phyloP scores from a whole-genome alignment of 257 asterid species.

The Solanum arcanum region DNA sequence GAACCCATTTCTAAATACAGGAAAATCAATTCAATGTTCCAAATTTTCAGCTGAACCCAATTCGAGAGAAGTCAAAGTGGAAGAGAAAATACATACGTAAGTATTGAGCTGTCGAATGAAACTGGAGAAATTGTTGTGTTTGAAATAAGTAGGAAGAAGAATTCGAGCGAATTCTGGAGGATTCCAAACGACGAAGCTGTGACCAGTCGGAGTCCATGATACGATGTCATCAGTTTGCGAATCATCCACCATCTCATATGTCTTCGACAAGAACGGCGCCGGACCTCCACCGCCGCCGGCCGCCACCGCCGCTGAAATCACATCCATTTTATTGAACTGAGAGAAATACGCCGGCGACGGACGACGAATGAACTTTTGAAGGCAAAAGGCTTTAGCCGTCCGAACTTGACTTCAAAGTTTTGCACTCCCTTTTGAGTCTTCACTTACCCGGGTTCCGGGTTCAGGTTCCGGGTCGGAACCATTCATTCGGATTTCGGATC shows the following conservation, averaged over 20 bases:
- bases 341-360: not conserved
- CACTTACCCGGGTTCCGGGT: not conserved
- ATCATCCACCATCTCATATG: conserved; percentile 93
- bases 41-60: not conserved
- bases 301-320: conserved; percentile 14
- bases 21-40: not conserved
- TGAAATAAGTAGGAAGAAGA: conserved; percentile 76
- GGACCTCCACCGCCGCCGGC: conserved; percentile 61
- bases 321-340: conserved; percentile 25
- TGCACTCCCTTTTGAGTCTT: not conserved
- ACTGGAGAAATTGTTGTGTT: conserved; percentile 88
- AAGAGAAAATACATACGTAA: conserved; percentile 33
- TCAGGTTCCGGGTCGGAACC: not conserved
- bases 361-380: not conserved
- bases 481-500: not conserved
- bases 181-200: conserved; percentile 84
- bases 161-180: conserved; percentile 80
- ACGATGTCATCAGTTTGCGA: conserved; percentile 60
- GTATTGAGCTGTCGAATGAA: conserved; percentile 96
- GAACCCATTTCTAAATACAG: not conserved
- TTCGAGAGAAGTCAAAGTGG: not conserved
- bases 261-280: conserved; percentile 75
- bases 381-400: not conserved
- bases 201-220: conserved; percentile 54
- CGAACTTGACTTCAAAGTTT: not conserved